Conservation (phyloP, 1,139 yeast species). For the Nakaseomyces kungkrabaensis region DNA sequence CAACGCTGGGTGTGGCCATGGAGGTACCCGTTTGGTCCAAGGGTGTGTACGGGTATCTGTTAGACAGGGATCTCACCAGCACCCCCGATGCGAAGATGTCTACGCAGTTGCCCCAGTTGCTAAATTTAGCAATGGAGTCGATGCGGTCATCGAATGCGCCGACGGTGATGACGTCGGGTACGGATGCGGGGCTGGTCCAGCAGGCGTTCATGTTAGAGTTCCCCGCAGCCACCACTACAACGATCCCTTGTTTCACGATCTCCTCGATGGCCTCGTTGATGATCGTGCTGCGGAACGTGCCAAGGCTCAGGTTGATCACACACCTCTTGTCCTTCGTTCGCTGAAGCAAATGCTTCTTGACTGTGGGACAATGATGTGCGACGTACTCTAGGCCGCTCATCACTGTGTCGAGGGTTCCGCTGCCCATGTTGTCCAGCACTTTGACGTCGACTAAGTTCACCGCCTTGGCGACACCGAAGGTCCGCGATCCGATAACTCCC, state of each 20-base stretch:
- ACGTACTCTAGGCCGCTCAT: constrained; percentile 65
- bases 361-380: constrained; percentile 41
- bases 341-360: too few relatives aligned
- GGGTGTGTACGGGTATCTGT: constrained; percentile 7
- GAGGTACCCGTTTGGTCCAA: constrained; percentile 59
- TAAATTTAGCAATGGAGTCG: constrained; percentile 61
- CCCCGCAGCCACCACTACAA: constrained; percentile 86
- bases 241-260: constrained; percentile 58
- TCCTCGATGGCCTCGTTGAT: constrained; percentile 67
- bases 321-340: constrained; percentile 29
- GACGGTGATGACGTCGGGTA: constrained; percentile 61
- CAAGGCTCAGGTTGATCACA: constrained; percentile 73
- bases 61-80: constrained; percentile 36
- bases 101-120: constrained; percentile 86
- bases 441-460: constrained; percentile 59
- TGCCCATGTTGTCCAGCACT: constrained; percentile 53
- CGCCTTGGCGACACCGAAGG: constrained; percentile 73
- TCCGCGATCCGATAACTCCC: constrained; percentile 69
- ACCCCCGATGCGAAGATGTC: constrained; percentile 80
- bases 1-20: constrained; percentile 74
- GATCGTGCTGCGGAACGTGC: constrained; percentile 55
- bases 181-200: constrained; percentile 69
- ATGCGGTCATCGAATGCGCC: constrained; percentile 75
- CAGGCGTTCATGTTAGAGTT: constrained; percentile 73
- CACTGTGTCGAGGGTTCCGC: constrained; percentile 59